Evolutionary conservation across 768 basidiomycete species (phyloP).

Genomic region (Hortiboletus flavorubellus): DNA sequence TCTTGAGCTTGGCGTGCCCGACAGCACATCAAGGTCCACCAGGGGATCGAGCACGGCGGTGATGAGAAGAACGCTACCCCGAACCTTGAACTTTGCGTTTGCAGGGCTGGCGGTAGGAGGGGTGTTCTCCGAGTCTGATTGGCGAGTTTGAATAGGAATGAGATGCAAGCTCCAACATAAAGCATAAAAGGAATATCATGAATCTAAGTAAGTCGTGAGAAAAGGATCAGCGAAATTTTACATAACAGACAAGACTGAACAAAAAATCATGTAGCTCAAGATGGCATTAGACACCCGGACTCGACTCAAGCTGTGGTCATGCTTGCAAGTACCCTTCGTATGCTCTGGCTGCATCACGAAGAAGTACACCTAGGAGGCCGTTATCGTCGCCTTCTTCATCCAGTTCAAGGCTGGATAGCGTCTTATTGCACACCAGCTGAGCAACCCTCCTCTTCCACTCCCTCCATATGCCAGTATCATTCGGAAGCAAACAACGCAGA

Average conservation of each 20-base stretch:
- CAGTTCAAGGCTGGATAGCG: not conserved
- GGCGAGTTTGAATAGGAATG: constrained; percentile 62
- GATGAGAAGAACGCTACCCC: constrained; percentile 32
- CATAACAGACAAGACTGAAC: not conserved
- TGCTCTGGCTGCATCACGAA: constrained; percentile 17
- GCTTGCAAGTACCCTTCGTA: constrained; percentile 3
- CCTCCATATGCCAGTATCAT: constrained; percentile 22
- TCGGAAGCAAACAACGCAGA: constrained; percentile 13
- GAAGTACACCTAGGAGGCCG: constrained; percentile 11
- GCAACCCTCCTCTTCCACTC: constrained; percentile 20
- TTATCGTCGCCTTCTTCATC: not conserved
- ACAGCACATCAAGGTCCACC: constrained; percentile 31
- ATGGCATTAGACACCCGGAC: too few species aligned
- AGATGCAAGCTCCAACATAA: constrained; percentile 71
- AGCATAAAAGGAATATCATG: too few species aligned
- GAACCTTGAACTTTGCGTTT: constrained; percentile 17
- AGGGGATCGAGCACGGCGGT: constrained; percentile 38
- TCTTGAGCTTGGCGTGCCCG: constrained; percentile 40
- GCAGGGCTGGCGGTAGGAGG: constrained; percentile 22
- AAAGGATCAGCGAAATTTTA: not conserved
- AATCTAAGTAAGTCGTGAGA: not conserved
- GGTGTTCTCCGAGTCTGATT: constrained; percentile 44
- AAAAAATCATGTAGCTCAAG: too few species aligned
- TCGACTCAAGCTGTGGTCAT: too few species aligned
- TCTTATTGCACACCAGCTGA: constrained; percentile 7